Evolutionary conservation across 257 asterid species (phyloP), one percentile per base, ranked within the genome.

Genomic region (Nicotiana noctiflora): DNA sequence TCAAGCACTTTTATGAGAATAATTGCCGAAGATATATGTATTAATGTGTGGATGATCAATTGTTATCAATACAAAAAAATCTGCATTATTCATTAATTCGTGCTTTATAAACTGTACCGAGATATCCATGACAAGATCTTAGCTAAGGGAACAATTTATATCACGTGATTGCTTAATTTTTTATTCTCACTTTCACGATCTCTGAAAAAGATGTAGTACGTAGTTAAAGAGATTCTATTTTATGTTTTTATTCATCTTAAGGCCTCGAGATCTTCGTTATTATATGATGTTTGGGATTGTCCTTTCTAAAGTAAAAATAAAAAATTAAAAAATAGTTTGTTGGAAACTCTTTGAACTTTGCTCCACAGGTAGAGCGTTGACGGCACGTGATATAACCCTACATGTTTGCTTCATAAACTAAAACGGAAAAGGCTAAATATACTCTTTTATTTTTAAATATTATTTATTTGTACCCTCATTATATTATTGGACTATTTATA

Each of bases 381-480:
- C 87, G 87, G 82, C 84, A 80, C 84, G 86, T 79, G 86, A 59
- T 49, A 23, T 14, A 6, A 6, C 14, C 60, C 7, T 21, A 46
- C 37, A 21, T 6, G 60, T 14, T 53, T 53, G 18, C 60, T 53
- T 15, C 19, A 5, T 15, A 53, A 27, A 27, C 29, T 27, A 27
- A 27, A 27, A 1, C 1, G 27, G 1, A 25, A 25, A n/a, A n/a
- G n/a, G n/a, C n/a, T n/a, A n/a, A n/a, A 25, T 25, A 25, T 25
- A 25, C 1, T 1, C 1, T n/a, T n/a, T n/a, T n/a, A n/a, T n/a
- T n/a, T n/a, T n/a, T n/a, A n/a, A n/a, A n/a, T n/a, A n/a, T n/a
- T n/a, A n/a, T n/a, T n/a, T n/a, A n/a, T n/a, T n/a, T n/a, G n/a
- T n/a, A n/a, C n/a, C n/a, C n/a, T n/a, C n/a, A n/a, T n/a, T n/a